Percentiles rank a stretch among this genome's conserved stretches.
Evolutionary conservation across 2,329 filamentous ascomycete genomes (phyloP).

Genomic region (Phialemonium atrogriseum): DNA sequence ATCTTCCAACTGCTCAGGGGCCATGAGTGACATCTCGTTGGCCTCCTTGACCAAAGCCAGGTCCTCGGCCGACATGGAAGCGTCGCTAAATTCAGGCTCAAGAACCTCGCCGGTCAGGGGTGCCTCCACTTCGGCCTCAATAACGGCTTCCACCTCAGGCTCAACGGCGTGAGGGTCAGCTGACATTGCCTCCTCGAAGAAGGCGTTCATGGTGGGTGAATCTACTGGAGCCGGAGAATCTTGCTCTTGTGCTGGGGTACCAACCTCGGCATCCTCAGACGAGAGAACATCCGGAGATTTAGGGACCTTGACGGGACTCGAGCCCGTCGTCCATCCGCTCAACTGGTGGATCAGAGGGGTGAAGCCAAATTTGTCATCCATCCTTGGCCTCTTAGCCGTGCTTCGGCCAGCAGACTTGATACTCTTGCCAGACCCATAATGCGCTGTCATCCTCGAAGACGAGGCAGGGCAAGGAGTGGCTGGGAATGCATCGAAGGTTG

Average conservation of each 20-base stretch:
- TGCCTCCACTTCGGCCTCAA: conserved; percentile 2
- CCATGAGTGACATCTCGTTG: conserved; percentile 50
- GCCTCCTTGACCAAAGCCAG: conserved; percentile 49
- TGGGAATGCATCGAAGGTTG: conserved; percentile 22
- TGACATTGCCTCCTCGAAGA: conserved; percentile 56
- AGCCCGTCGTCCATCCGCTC: conserved; percentile 44
- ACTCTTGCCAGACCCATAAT: conserved; percentile 17
- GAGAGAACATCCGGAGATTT: conserved; percentile 17
- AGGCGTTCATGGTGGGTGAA: conserved; percentile 37
- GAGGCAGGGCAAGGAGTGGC: conserved; percentile 32
- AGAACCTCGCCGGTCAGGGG: conserved; percentile 15
- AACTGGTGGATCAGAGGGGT: conserved; percentile 45
- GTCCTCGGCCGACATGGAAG: conserved; percentile 46
- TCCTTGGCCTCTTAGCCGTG: conserved; percentile 17
- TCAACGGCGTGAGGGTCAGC: conserved; percentile 26
- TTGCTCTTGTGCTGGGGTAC: conserved; percentile 16
- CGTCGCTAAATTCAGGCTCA: conserved; percentile 33
- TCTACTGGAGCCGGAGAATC: conserved; percentile 16
- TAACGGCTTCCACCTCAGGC: conserved; percentile 16
- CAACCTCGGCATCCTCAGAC: no score
- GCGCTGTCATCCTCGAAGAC: conserved; percentile 13
- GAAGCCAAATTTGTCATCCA: conserved; percentile 37
- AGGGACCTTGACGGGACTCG: conserved; percentile 40
- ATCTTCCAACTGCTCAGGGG: conserved; percentile 30
- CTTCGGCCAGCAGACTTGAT: conserved; percentile 19